Base-by-base conservation (phyloP, 352 stramenopile genomes). In the Globisporangium parvum region DNA sequence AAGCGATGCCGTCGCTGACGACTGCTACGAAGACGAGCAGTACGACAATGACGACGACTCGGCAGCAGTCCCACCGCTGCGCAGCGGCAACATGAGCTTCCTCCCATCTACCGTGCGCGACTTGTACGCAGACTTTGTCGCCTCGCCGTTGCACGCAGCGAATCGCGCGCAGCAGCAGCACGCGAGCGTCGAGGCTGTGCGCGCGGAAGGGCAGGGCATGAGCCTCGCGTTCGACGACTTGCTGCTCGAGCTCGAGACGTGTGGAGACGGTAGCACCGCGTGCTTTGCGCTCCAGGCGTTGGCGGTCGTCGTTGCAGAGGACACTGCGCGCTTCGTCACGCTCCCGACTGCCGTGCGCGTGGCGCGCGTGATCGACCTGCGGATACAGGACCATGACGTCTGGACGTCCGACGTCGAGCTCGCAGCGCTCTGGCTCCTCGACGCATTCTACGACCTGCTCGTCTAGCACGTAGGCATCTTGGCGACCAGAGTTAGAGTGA, bases 171-270 rank as follows among this genome's bases (percentile, higher is more conserved):
- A 11, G 45, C 26, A 3, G 33, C 42, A 42, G n/a, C n/a, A 33
- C 20, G 56, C 20, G 5, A 47, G 46, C 47, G 12, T 18, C 37
- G 51, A 65, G 46, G 12, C 31, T 53, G 6, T 54, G 45, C 42
- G 46, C 46, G 33, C 65, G 6, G 70, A 75, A 26, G 68, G 74
- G 23, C 51, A 60, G 2, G 62, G 65, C 33, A 53, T 75, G 41
- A 63, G 50, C 11, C 56, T 78, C 39, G 59, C 54, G 8, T 75
- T 88, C 28, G 62, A 72, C 14, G 70, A 77, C 24, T 67, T 80
- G n/a, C 49, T 82, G 33, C 57, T 64, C 40, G 69, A 82, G 48
- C 62, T 88, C 11, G 63, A 77, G 52, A 70, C 53, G 1, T 76
- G 67, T 24, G 62, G 45, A 0, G 70, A 88, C 35, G 53, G 54